A percentile compares a stretch with the other conserved stretches of the same genome.
Evolutionary conservation across 352 stramenopile species (phyloP).

Genomic region (Phytophthora colocasiae): DNA sequence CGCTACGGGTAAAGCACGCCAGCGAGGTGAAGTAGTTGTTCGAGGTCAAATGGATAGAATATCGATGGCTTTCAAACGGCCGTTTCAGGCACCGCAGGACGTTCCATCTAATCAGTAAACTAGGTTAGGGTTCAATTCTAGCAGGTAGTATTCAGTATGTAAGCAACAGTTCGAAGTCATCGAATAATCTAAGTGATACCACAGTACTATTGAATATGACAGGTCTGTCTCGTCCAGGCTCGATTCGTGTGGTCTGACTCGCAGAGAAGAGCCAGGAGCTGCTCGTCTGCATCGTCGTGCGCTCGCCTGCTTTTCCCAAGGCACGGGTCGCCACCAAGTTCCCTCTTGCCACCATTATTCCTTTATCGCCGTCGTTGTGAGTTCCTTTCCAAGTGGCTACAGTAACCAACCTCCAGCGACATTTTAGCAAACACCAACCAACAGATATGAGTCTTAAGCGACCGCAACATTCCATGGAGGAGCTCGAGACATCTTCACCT

Average conservation of each 20-base stretch:
- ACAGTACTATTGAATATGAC: neutral
- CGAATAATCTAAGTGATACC: neutral
- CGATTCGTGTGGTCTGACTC: constrained; percentile 11
- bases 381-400: constrained; percentile 7
- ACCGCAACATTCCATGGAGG: constrained; percentile 18
- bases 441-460: constrained; percentile 35
- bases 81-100: constrained; percentile 2
- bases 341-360: constrained; percentile 22
- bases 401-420: neutral
- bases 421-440: neutral
- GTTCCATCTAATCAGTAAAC: constrained; percentile 12
- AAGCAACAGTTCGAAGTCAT: neutral
- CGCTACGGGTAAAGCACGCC: neutral
- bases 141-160: constrained; percentile 1
- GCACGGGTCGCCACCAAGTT: constrained; percentile 8
- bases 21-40: constrained; percentile 16
- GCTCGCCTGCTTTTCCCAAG: constrained; percentile 27
- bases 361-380: constrained; percentile 11
- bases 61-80: constrained; percentile 4
- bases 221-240: constrained; percentile 10
- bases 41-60: neutral
- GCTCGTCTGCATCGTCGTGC: constrained; percentile 15
- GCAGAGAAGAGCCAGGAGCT: constrained; percentile 16
- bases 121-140: constrained; percentile 13
- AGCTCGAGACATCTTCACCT: constrained; percentile 7